Conservation (phyloP, 2,329 filamentous ascomycete genomes). For the Xylariales sp. region DNA sequence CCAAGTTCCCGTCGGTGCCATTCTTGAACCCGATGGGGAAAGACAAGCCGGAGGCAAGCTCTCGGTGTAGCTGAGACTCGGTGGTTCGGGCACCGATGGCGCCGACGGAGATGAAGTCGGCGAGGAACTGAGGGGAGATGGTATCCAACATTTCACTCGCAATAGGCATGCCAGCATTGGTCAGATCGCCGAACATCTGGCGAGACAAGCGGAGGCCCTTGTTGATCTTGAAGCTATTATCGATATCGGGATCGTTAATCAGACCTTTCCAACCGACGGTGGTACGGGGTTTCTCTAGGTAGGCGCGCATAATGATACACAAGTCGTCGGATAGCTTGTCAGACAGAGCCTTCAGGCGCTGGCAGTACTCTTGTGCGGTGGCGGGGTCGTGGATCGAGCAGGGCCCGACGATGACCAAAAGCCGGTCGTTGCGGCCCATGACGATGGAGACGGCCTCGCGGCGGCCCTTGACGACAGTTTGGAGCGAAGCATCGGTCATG, state of each 20-base stretch:
- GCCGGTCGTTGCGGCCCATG: slow-evolving; percentile 82
- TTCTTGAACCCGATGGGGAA: slow-evolving; percentile 99
- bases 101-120: slow-evolving; percentile 93
- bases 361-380: slow-evolving; percentile 88
- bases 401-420: slow-evolving; percentile 93
- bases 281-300: slow-evolving; percentile 98
- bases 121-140: slow-evolving; percentile 97
- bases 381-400: slow-evolving; percentile 97
- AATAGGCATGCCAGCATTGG: slow-evolving; percentile 88
- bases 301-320: slow-evolving; percentile 95
- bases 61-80: slow-evolving; percentile 94
- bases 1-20: slow-evolving; percentile 91
- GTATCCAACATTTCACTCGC: slow-evolving; percentile 99
- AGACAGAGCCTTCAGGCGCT: slow-evolving; percentile 79
- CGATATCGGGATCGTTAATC: slow-evolving; percentile 98
- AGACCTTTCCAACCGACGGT: slow-evolving; percentile 99
- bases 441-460: slow-evolving; percentile 78
- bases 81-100: slow-evolving; percentile 97
- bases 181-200: slow-evolving; percentile 93
- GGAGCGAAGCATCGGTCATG: slow-evolving; percentile 69
- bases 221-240: slow-evolving; percentile 98
- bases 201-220: slow-evolving; percentile 94
- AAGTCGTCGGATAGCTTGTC: slow-evolving; percentile 85
- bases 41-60: slow-evolving; percentile 92
- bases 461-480: slow-evolving; percentile 78